phyloP scores from a whole-genome alignment of 352 stramenopile species.

The Phytopythium cucurbitacearum region DNA sequence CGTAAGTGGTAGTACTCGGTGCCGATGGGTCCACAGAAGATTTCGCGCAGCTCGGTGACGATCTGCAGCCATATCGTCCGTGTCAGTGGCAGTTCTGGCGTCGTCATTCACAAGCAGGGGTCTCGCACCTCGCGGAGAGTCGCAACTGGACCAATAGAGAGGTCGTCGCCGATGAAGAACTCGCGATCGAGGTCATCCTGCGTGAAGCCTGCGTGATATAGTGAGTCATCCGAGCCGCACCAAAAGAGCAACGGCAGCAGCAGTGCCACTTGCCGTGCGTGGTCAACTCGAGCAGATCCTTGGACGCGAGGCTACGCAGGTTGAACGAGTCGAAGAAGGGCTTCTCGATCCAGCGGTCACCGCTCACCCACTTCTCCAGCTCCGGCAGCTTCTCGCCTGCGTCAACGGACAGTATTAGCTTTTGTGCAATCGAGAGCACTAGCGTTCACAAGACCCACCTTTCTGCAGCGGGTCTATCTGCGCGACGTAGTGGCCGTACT shows the following conservation, averaged over 20 bases:
- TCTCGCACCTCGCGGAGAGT: slow-evolving; percentile 53
- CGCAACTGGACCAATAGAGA: slow-evolving; percentile 76
- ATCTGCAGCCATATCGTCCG: slow-evolving; percentile 81
- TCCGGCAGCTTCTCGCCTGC: slow-evolving; percentile 77
- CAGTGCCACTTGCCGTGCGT: slow-evolving; percentile 47
- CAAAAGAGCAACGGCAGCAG: not conserved
- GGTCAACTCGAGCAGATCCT: slow-evolving; percentile 79
- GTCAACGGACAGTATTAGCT: slow-evolving; percentile 1
- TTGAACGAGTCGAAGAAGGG: slow-evolving; percentile 89
- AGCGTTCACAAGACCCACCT: slow-evolving; percentile 16
- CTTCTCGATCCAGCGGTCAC: slow-evolving; percentile 78
- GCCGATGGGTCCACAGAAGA: slow-evolving; percentile 96
- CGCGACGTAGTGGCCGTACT: slow-evolving; percentile 86
- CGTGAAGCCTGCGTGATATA: slow-evolving; percentile 71
- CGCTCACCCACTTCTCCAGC: slow-evolving; percentile 82
- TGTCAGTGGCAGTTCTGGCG: slow-evolving; percentile 2
- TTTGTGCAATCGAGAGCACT: not conserved
- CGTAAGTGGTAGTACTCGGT: slow-evolving; percentile 99
- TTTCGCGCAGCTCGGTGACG: slow-evolving; percentile 89
- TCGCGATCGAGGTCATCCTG: slow-evolving; percentile 86
- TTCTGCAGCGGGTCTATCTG: slow-evolving; percentile 87
- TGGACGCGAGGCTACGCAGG: slow-evolving; percentile 71
- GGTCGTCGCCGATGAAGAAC: slow-evolving; percentile 90
- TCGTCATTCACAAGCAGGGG: not conserved
- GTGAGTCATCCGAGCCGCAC: not conserved